phyloP scores from a whole-genome alignment of 1,284 basidiomycete species.

The Ustilago cynodontis region DNA sequence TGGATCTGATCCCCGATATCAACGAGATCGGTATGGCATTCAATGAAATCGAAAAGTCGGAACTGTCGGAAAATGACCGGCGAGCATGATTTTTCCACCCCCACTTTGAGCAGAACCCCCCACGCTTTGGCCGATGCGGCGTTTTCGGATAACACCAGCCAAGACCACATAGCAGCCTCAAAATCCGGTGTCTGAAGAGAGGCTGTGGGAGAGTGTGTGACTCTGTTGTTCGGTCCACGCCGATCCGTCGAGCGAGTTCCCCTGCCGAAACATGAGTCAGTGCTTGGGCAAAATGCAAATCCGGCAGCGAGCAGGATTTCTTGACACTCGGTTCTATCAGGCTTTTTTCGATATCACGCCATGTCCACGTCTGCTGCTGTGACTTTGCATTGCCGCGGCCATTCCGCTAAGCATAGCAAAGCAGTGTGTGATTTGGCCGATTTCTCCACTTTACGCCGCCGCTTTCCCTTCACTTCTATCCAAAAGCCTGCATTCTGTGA shows the following conservation, averaged over 20 bases:
- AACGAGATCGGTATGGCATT: neutral
- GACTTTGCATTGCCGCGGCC: conserved; percentile 23
- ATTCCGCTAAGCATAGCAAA: neutral
- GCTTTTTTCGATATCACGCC: too few species aligned
- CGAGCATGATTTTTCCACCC: neutral
- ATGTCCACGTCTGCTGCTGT: neutral
- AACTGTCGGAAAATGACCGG: conserved; percentile 19
- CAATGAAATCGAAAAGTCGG: conserved; percentile 5
- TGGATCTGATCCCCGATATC: neutral
- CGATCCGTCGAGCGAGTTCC: conserved; percentile 26
- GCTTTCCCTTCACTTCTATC: neutral
- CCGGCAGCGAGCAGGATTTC: conserved; percentile 2
- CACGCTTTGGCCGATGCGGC: neutral
- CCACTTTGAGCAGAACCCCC: neutral
- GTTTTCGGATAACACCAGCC: neutral
- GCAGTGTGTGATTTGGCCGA: conserved; percentile 10
- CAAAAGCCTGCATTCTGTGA: conserved; percentile 1
- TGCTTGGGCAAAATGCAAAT: conserved; percentile 25
- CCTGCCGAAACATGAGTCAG: conserved; percentile 16
- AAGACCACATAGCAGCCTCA: neutral
- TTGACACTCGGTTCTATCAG: neutral
- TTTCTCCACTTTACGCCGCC: conserved; percentile 40
- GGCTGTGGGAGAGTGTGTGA: neutral
- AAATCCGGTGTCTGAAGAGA: neutral
- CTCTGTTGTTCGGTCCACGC: conserved; percentile 21